phyloP scores from a whole-genome alignment of 163 green algal genomes.

The Volvox carteri region DNA sequence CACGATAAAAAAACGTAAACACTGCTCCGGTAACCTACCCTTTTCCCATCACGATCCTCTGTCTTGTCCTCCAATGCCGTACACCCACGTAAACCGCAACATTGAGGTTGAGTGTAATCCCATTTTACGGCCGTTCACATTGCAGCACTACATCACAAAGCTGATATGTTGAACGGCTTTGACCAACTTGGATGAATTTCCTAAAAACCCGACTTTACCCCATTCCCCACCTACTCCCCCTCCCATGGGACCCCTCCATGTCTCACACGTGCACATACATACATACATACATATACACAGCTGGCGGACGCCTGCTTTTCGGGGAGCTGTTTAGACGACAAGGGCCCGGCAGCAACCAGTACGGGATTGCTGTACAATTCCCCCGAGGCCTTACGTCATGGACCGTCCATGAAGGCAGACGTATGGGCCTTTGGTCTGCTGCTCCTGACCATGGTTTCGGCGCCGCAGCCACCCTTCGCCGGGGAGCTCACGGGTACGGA shows the following conservation, averaged over 20 bases:
- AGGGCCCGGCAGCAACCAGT: not conserved
- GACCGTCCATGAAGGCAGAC: not conserved
- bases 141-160: too few species aligned
- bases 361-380: conserved; percentile 11
- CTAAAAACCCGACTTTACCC: too few species aligned
- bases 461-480: conserved; percentile 8
- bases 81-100: too few species aligned
- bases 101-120: too few species aligned
- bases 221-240: too few species aligned
- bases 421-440: conserved; percentile 17
- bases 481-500: not conserved
- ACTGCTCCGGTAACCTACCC: too few species aligned
- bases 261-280: not conserved
- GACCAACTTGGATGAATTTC: too few species aligned
- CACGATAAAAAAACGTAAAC: too few species aligned
- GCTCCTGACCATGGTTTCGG: conserved; percentile 19
- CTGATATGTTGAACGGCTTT: too few species aligned
- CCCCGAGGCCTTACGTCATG: conserved; percentile 6
- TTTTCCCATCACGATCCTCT: too few species aligned
- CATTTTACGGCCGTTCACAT: too few species aligned
- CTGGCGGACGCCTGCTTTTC: conserved; percentile 30
- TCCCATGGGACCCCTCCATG: not conserved
- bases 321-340: not conserved
- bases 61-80: too few species aligned
- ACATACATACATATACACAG: not conserved